Evolutionary conservation across 73 alveolate genomes (phyloP), one percentile per base, ranked within the genome.

Genomic region (Diophrys appendiculata): DNA sequence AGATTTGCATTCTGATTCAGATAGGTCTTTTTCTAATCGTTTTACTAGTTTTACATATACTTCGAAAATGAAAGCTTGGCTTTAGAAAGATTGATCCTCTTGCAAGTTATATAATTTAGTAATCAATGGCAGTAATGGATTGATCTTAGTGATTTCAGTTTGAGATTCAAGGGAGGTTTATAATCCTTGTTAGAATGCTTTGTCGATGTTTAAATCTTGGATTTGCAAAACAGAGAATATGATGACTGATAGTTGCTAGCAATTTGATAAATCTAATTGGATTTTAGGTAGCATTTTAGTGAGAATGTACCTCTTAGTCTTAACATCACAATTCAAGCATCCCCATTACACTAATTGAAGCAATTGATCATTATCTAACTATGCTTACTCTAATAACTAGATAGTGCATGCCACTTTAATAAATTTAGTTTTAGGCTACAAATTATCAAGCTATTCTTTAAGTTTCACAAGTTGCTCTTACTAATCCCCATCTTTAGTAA

Each of bases 31-130:
- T 60, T 60, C 71, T 60, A 60, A 23, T 23, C 25, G 28, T 23
- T 60, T 60, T 31, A 60, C 26, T 1, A 79, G 65, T 27, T 23
- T 79, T 14, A 72, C 75, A 29, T 79, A 79, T 1, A 65, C 33
- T 52, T 79, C 73, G 68, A 79, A 79, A 28, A 79, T 29, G 55
- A 35, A 24, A 28, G 88, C 73, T 52, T 69, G 33, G 32, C 69
- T 80, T 28, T 35, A 35, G 68, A 65, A 68, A 52, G 14, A 79
- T 3, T 33, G 33, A n/a, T n/a, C n/a, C n/a, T n/a, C n/a, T n/a
- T n/a, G n/a, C n/a, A n/a, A n/a, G n/a, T n/a, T n/a, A n/a, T n/a
- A n/a, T n/a, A n/a, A n/a, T n/a, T n/a, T n/a, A n/a, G n/a, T n/a
- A n/a, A n/a, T n/a, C n/a, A n/a, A n/a, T n/a, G n/a, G n/a, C n/a